These are phyloP conservation scores for Kodamaea sp. DNA, from an alignment of 1,139 yeast species.

Conservation along the genomic window DNA sequence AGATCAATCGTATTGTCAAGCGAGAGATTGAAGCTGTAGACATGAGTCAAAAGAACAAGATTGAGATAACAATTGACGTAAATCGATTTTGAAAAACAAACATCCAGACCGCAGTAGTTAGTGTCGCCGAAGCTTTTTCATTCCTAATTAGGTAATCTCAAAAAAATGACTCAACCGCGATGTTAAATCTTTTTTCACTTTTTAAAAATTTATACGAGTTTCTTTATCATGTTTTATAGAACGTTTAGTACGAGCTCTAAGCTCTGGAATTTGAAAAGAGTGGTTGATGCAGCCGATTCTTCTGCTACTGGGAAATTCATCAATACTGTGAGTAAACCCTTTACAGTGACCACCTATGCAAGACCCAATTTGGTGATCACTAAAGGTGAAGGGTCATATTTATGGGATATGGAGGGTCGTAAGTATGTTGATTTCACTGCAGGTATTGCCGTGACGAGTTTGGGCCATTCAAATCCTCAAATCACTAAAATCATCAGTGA, in stretches of 20 bases:
- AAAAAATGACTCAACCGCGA: conserved; percentile 36
- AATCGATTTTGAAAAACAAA: conserved; percentile 31
- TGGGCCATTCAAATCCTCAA: conserved; percentile 82
- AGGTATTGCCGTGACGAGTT: conserved; percentile 94
- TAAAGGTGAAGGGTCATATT: conserved; percentile 67
- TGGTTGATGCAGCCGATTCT: conserved; percentile 18
- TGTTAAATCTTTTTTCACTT: conserved; percentile 23
- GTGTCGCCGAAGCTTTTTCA: neutral
- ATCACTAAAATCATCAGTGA: conserved; percentile 65
- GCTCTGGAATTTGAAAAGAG: conserved; percentile 8
- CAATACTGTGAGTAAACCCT: conserved; percentile 42
- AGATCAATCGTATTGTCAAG: conserved; percentile 47
- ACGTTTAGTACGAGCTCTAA: conserved; percentile 4
- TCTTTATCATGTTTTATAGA: conserved; percentile 11
- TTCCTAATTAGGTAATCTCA: conserved; percentile 25
- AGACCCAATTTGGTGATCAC: conserved; percentile 71
- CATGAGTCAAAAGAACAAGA: conserved; percentile 23
- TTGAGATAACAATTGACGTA: conserved; percentile 64
- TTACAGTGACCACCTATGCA: conserved; percentile 76
- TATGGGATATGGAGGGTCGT: conserved; percentile 75
- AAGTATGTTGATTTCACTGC: conserved; percentile 88
- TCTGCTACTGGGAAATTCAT: conserved; percentile 31
- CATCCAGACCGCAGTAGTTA: neutral
- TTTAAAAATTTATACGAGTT: neutral
- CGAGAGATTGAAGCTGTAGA: conserved; percentile 24